Conservation (phyloP, 2,329 filamentous ascomycete species). For the Venturia pyrina region DNA sequence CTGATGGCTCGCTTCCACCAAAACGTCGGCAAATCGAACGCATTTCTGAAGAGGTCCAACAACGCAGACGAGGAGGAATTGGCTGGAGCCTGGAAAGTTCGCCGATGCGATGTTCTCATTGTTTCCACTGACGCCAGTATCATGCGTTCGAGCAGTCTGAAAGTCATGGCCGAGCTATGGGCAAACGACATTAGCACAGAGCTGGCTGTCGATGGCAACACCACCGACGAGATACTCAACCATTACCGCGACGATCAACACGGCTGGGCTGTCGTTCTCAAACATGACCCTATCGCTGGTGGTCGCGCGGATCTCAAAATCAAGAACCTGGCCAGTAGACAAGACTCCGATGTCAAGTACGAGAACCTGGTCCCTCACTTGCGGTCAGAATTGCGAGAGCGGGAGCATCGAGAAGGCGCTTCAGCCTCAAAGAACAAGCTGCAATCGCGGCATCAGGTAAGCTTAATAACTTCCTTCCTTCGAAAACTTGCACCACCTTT, state of each 20-base stretch:
- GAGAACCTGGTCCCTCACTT: conserved; percentile 71
- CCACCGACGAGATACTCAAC: conserved; percentile 67
- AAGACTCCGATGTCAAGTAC: conserved; percentile 63
- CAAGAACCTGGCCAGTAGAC: conserved; percentile 65
- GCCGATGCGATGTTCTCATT: conserved; percentile 76
- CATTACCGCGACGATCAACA: conserved; percentile 69
- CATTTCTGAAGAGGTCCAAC: conserved; percentile 54
- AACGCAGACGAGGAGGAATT: conserved; percentile 40
- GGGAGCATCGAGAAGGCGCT: conserved; percentile 51
- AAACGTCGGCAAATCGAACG: conserved; percentile 27
- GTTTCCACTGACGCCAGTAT: conserved; percentile 74
- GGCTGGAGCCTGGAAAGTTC: conserved; percentile 26
- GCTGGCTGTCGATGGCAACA: conserved; percentile 68
- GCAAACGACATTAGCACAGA: conserved; percentile 78
- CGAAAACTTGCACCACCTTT: background rate
- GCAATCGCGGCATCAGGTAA: conserved; percentile 20
- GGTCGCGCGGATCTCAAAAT: conserved; percentile 58
- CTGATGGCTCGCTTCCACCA: conserved; percentile 46
- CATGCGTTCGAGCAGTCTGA: conserved; percentile 65
- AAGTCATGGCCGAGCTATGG: conserved; percentile 72
- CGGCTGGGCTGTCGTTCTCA: conserved; percentile 82
- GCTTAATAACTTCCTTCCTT: background rate
- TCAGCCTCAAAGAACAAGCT: conserved; percentile 20
- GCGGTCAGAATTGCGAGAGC: conserved; percentile 69
- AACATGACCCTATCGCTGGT: conserved; percentile 51